Evolutionary conservation across 768 basidiomycete genomes (phyloP), one percentile per base, ranked within the genome.

Genomic region (Tricholoma saponaceum): DNA sequence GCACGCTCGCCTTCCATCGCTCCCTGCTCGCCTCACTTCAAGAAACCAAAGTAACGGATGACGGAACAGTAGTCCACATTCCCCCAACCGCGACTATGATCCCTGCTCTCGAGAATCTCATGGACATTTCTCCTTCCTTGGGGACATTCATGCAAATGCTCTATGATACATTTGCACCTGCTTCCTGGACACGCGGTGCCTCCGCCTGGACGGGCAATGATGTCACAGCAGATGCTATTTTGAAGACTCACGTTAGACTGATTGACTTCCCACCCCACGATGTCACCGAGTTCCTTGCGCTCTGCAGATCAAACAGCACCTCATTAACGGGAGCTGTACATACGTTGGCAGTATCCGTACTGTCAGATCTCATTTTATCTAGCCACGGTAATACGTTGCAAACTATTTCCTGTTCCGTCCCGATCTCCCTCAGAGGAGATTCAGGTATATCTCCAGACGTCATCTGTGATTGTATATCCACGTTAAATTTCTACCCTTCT

Each of bases 1-100:
- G 75, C 54, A 70, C 72, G 2, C 55, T 72, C 25, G 71, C 73
- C 1, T 74, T 77, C 52, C 76, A 76, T 56, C 62, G 61, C 23
- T 51, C 69, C 12, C 66, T 79, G n/a, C 60, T 71, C 9, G 33
- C 57, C 2, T 70, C 74, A 1, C 65, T 79, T 1, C 65, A 69
- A 51, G 46, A 60, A 22, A 10, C 26, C 12, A 33, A 9, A 30
- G 28, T 28, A 28, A 16, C 35, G 3, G 20, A 32, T 32, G 47
- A 54, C 20, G 35, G 37, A 2, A 53, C 62, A 12, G 49, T 43
- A 59, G 30, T 68, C 13, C 16, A 33, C 16, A 52, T 67, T 23
- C 60, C 70, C 9, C 49, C 61, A 0, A 52, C 58, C 1, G 30
- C 62, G 16, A 18, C 20, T 1, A 56, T 75, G 5, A 16, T 56